phyloP scores from a whole-genome alignment of 2,329 filamentous ascomycete genomes.

The Mollisiaceae sp. region DNA sequence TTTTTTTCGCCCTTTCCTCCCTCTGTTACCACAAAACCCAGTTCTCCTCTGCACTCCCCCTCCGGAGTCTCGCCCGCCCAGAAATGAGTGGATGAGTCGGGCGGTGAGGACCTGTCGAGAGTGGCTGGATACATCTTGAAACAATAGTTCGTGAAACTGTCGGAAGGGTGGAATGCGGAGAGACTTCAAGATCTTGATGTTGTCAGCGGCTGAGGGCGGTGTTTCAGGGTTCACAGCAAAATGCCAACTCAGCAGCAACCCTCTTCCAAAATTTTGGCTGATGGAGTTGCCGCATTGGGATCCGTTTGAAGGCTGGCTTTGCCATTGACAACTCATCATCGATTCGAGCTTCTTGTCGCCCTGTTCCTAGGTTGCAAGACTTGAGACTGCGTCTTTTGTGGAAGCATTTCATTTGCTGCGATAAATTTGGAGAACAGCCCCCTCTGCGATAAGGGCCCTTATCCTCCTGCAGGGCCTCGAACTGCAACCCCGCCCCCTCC shows the following conservation, averaged over 20 bases:
- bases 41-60: not conserved
- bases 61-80: not conserved
- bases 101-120: not conserved
- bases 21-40: not conserved
- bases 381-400: not conserved
- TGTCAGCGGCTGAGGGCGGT: not conserved
- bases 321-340: not conserved
- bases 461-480: conserved; percentile 6
- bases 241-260: not conserved
- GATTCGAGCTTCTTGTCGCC: not conserved
- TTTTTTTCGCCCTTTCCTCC: not conserved
- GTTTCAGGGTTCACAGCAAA: not conserved
- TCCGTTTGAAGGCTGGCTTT: not conserved
- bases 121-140: not conserved
- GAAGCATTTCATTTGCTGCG: not conserved
- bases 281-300: not conserved
- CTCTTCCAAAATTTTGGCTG: not conserved
- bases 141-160: not conserved
- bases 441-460: not conserved
- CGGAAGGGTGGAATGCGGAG: not conserved
- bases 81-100: not conserved
- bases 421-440: not conserved
- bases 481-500: not conserved
- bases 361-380: not conserved
- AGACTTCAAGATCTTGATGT: not conserved